Conservation (phyloP, 129 eudicot species). For the Escallonia herrerae region DNA sequence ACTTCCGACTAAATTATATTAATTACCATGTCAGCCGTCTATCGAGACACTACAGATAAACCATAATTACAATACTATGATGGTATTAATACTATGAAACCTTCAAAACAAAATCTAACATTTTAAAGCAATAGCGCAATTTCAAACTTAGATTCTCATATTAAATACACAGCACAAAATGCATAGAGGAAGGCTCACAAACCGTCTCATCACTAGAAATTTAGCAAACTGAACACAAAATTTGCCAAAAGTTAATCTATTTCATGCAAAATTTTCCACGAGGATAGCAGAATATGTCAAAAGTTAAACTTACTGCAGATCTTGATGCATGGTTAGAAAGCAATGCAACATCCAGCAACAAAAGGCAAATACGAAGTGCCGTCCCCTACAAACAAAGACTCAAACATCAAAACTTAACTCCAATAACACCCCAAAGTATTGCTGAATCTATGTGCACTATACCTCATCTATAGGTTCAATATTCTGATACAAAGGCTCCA, state of each 20-base stretch:
- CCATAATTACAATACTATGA: too few species aligned
- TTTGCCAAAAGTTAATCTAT: neutral
- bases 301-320: constrained; percentile 62
- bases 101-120: too few species aligned
- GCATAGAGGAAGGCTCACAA: too few species aligned
- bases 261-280: neutral
- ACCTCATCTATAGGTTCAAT: constrained; percentile 93
- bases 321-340: constrained; percentile 55
- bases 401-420: too few species aligned
- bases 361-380: constrained; percentile 72
- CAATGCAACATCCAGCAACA: constrained; percentile 82
- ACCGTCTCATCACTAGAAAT: too few species aligned
- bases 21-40: too few species aligned
- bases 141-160: too few species aligned
- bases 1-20: too few species aligned
- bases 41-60: too few species aligned
- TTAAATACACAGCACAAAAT: too few species aligned
- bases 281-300: neutral
- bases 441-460: neutral
- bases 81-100: too few species aligned
- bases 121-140: too few species aligned
- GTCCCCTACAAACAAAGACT: constrained; percentile 50
- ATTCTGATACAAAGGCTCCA: constrained; percentile 72
- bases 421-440: neutral
- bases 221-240: neutral